phyloP scores from a whole-genome alignment of 1,284 basidiomycete species.

The Pyrrhoderma noxium region DNA sequence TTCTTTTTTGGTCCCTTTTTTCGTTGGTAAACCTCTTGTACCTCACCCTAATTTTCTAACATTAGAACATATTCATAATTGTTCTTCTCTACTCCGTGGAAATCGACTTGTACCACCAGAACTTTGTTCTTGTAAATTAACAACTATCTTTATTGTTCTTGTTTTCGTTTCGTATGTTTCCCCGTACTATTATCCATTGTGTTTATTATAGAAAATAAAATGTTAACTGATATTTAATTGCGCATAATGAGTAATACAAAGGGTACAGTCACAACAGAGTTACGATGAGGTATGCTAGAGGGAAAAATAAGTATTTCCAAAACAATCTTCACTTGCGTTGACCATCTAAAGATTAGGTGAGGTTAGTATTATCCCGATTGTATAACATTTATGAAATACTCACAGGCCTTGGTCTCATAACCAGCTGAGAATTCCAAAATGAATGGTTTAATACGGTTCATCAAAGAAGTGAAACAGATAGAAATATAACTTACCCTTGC shows the following conservation, averaged over 20 bases:
- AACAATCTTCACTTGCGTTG: slow-evolving; percentile 28
- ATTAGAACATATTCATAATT: not conserved
- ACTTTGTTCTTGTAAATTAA: not conserved
- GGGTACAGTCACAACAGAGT: not conserved
- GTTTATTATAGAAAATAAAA: not conserved
- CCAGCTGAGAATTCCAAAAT: slow-evolving; percentile 27
- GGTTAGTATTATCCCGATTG: not conserved
- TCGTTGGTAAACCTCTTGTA: not conserved
- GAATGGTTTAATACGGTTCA: not conserved
- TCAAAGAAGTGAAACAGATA: slow-evolving; percentile 3
- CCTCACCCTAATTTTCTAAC: not conserved
- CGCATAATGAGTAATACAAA: too few relatives aligned
- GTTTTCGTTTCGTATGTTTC: not conserved
- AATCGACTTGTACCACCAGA: not conserved
- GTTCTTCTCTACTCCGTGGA: not conserved
- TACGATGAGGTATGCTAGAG: not conserved
- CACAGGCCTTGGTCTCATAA: slow-evolving; percentile 62
- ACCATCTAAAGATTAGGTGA: slow-evolving; percentile 31
- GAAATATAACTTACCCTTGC: slow-evolving; percentile 39
- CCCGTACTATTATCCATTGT: not conserved
- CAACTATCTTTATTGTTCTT: slow-evolving; percentile 1
- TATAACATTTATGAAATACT: slow-evolving; percentile 24
- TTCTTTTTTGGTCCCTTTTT: not conserved
- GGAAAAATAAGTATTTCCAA: not conserved
- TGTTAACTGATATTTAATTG: not conserved